A percentile compares a stretch with the other conserved stretches of the same genome.
phyloP scores from a whole-genome alignment of 305 asterid genomes.

The Fraxinus platypoda region DNA sequence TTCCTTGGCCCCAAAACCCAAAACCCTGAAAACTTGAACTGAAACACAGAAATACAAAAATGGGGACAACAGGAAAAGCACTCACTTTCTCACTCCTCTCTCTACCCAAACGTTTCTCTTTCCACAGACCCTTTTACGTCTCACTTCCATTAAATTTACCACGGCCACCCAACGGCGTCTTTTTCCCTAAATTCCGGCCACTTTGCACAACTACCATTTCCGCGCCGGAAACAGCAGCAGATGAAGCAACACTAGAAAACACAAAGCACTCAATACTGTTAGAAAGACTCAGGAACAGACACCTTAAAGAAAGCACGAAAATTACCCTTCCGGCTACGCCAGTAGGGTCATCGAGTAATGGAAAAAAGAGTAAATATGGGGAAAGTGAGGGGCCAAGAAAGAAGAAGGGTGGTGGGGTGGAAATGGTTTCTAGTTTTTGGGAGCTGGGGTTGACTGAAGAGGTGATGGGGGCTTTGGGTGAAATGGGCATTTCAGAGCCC shows the following conservation, averaged over 20 bases:
- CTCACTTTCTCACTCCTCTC: slow-evolving; percentile 55
- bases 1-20: slow-evolving; percentile 28
- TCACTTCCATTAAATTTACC: slow-evolving; percentile 23
- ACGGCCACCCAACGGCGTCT: slow-evolving; percentile 30
- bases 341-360: slow-evolving; percentile 9
- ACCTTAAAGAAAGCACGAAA: slow-evolving; percentile 64
- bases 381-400: slow-evolving; percentile 44
- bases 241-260: slow-evolving; percentile 48
- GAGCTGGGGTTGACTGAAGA: slow-evolving; percentile 85
- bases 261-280: slow-evolving; percentile 76
- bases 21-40: slow-evolving; percentile 26
- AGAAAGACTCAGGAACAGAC: slow-evolving; percentile 80
- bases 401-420: slow-evolving; percentile 46
- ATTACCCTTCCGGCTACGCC: slow-evolving; percentile 25
- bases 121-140: slow-evolving; percentile 33
- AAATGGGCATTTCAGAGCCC: slow-evolving; percentile 76
- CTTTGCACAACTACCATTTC: slow-evolving; percentile 48
- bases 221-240: slow-evolving; percentile 25
- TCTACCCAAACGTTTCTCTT: slow-evolving; percentile 47
- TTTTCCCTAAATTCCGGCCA: slow-evolving; percentile 62
- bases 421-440: slow-evolving; percentile 62
- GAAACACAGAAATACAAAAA: slow-evolving; percentile 18
- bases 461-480: slow-evolving; percentile 69
- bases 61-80: slow-evolving; percentile 68
- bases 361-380: slow-evolving; percentile 23